phyloP scores from a whole-genome alignment of 2,329 filamentous ascomycete species.

The Penicillium italicum region DNA sequence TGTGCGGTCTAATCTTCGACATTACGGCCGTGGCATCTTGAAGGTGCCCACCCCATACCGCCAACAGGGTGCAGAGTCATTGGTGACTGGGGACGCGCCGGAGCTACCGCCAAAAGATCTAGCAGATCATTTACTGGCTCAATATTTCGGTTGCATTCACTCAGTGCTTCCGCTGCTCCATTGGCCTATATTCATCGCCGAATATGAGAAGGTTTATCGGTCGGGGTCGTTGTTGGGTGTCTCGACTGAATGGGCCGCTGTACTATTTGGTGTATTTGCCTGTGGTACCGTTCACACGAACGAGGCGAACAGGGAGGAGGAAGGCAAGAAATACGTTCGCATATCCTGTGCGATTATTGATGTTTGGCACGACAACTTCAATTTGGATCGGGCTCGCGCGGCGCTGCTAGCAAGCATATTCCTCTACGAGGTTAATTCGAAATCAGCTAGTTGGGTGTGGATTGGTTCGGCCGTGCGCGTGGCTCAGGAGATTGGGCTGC shows the following conservation, averaged over 20 bases:
- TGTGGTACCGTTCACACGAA: conserved; percentile 72
- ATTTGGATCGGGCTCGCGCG: conserved; percentile 69
- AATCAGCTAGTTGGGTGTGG: conserved; percentile 82
- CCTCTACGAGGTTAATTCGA: conserved; percentile 79
- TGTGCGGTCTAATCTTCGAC: conserved; percentile 68
- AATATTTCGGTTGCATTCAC: conserved; percentile 75
- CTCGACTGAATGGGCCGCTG: conserved; percentile 67
- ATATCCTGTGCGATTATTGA: conserved; percentile 67
- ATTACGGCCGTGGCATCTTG: conserved; percentile 73
- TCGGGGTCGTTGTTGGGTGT: conserved; percentile 58
- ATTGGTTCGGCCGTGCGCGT: conserved; percentile 74
- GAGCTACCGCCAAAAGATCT: conserved; percentile 66
- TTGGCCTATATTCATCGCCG: conserved; percentile 75
- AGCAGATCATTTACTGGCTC: conserved; percentile 68
- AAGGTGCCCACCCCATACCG: conserved; percentile 70
- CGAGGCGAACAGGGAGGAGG: conserved; percentile 54
- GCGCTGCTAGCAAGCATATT: conserved; percentile 73
- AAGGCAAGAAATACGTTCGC: conserved; percentile 66
- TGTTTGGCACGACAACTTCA: conserved; percentile 75
- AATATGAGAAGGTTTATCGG: conserved; percentile 74
- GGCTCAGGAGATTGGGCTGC: conserved; percentile 78
- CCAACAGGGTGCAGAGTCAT: conserved; percentile 47
- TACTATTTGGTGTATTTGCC: conserved; percentile 80
- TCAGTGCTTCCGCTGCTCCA: conserved; percentile 80
- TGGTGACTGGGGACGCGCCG: conserved; percentile 55